phyloP scores from a whole-genome alignment of 768 basidiomycete genomes.

The Agaricus sinodeliciosus region DNA sequence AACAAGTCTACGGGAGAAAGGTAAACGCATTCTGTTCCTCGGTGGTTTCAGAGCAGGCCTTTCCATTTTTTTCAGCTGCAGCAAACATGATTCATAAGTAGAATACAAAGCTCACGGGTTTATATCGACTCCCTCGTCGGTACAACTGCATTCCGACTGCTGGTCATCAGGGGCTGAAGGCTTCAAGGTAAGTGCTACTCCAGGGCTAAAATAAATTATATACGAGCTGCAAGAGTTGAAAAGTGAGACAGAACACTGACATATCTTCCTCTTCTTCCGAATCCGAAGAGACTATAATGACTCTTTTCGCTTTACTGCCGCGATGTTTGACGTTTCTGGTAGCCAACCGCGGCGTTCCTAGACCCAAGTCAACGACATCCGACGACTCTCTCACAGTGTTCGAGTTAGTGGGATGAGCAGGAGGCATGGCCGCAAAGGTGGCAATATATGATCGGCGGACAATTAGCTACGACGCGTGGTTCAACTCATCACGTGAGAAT shows the following conservation, averaged over 20 bases:
- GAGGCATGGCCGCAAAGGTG: background rate
- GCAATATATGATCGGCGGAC: background rate
- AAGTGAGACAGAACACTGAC: background rate
- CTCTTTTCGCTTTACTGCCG: conserved; percentile 16
- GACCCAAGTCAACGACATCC: background rate
- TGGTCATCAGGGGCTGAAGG: background rate
- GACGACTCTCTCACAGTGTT: background rate
- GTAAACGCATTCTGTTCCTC: background rate
- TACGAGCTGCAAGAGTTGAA: background rate
- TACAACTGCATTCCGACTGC: background rate
- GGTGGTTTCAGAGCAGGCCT: background rate
- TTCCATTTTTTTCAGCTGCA: conserved; percentile 9
- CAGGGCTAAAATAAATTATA: background rate
- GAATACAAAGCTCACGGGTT: background rate
- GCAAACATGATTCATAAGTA: background rate
- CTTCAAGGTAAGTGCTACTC: background rate
- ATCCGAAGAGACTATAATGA: conserved; percentile 55
- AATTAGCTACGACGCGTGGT: conserved; percentile 1
- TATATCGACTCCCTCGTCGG: background rate
- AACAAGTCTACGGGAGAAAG: conserved; percentile 22
- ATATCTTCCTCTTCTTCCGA: conserved; percentile 19
- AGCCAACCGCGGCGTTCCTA: background rate
- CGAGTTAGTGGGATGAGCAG: background rate
- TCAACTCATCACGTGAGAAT: conserved; percentile 8
- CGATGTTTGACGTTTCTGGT: background rate